Evolutionary conservation across 345 rosid genomes (phyloP), one percentile per base, ranked within the genome.

Genomic region (Erucastrum elatum): DNA sequence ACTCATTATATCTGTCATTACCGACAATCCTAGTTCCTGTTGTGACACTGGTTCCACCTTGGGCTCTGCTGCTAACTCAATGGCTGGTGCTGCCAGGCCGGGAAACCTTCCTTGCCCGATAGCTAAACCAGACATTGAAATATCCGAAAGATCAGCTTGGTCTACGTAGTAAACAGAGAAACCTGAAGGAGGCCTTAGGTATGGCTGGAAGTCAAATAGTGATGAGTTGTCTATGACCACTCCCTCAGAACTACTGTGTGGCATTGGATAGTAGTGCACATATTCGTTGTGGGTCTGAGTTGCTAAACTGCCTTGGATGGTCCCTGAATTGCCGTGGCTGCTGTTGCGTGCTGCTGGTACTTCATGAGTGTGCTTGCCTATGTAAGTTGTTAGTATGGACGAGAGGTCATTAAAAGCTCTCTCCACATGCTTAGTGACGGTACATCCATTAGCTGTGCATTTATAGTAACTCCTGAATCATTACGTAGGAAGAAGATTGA

Each of bases 311-410:
- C 75, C 37, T 31, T 76, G 79, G 62, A 68, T 12, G 33, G 51
- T 30, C 62, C 49, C 85, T 37, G 88, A 77, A 55, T 76, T 58
- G 63, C 71, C 68, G 31, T 87, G 87, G 79, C 89, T 88, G 81
- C 82, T 87, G 81, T 83, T 94, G 75, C 93, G 89, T 44, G 96
- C 92, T 64, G 90, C 91, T n/a, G 97, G 97, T 27, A 94, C 93
- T 66, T 87, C 88, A 13, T 94, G 98, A 72, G 86, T 92, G 83
- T 94, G 97, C 85, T 92, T 94, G 63, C 98, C 97, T 77, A 92
- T 95, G 25, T 94, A 94, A 6, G 97, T 89, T 1, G 98, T 94
- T 78, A 94, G 83, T 44, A 94, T 96, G 17, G 56, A 49, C 17
- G 56, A 4, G 56, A 49, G 56, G 56, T 49, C 56, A 49, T 49